These are phyloP conservation scores for Ambrosia trifida DNA, from an alignment of 129 eudicot genomes.

Conservation along the genomic window DNA sequence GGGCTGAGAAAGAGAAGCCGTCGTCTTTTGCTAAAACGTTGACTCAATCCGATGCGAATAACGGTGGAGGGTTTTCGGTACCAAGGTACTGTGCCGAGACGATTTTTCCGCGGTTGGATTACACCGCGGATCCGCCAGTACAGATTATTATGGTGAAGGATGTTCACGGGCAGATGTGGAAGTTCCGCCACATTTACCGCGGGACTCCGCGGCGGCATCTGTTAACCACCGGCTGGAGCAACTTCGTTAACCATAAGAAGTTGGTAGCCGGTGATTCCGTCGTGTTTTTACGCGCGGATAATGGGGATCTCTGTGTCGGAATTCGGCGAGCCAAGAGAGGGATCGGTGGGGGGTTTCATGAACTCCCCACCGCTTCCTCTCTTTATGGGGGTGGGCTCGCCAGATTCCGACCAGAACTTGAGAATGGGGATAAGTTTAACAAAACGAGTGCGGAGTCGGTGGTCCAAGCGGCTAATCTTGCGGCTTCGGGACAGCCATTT, in stretches of 20 bases:
- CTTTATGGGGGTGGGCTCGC: constrained; percentile 48
- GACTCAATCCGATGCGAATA: constrained; percentile 90
- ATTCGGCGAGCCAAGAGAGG: constrained; percentile 74
- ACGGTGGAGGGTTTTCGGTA: constrained; percentile 90
- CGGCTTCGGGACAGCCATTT: constrained; percentile 62
- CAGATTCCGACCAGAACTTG: constrained; percentile 26
- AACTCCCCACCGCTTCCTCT: constrained; percentile 7
- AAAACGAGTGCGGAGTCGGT: constrained; percentile 56
- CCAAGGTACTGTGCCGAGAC: constrained; percentile 91
- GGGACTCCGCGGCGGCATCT: constrained; percentile 88
- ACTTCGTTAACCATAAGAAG: constrained; percentile 83
- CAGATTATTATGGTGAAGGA: constrained; percentile 75
- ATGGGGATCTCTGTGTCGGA: constrained; percentile 81
- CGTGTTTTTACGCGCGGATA: constrained; percentile 72
- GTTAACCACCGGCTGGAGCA: constrained; percentile 90
- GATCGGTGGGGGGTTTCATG: constrained; percentile 52
- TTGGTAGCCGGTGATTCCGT: constrained; percentile 86
- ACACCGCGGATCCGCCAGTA: constrained; percentile 84
- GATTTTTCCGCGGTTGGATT: constrained; percentile 73
- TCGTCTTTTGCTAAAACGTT: constrained; percentile 75
- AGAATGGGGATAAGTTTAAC: neutral
- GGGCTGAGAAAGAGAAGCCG: constrained; percentile 50
- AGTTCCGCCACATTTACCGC: constrained; percentile 81
- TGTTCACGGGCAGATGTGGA: constrained; percentile 77
- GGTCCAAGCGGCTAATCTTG: constrained; percentile 56